These are phyloP conservation scores for Candida ovalis DNA, from an alignment of 805 yeast species.

Conservation along the genomic window DNA sequence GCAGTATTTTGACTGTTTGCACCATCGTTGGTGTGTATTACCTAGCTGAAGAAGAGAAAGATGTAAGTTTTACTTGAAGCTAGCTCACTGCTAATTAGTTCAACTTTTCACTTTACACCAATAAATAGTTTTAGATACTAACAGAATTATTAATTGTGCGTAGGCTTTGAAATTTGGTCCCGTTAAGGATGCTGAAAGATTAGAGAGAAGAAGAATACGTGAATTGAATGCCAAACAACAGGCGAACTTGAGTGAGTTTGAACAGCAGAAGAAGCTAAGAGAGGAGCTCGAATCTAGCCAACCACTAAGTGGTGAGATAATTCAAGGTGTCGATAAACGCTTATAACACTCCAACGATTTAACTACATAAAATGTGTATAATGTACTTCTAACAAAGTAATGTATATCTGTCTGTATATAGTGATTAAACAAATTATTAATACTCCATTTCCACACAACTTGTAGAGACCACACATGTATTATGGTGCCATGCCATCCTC, in stretches of 20 bases:
- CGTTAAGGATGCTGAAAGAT: conserved; percentile 70
- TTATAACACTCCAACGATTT: neutral
- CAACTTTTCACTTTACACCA: too few relatives aligned
- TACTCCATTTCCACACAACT: too few relatives aligned
- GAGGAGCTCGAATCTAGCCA: conserved; percentile 56
- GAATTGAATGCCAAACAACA: conserved; percentile 35
- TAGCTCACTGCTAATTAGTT: too few relatives aligned
- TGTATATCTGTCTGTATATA: too few relatives aligned
- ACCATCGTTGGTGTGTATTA: conserved; percentile 68
- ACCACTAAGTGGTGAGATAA: conserved; percentile 55
- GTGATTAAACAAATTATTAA: too few relatives aligned
- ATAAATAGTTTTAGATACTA: neutral
- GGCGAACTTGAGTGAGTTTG: conserved; percentile 64
- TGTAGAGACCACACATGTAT: too few relatives aligned
- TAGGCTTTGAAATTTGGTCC: conserved; percentile 80
- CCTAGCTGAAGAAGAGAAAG: conserved; percentile 66
- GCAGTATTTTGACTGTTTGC: conserved; percentile 51
- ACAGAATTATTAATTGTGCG: neutral
- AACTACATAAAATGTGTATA: neutral
- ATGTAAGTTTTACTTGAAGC: conserved; percentile 33
- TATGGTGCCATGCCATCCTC: too few relatives aligned
- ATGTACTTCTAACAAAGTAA: too few relatives aligned
- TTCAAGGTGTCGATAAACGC: conserved; percentile 37
- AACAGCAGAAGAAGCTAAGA: conserved; percentile 56
- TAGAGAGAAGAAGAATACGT: conserved; percentile 41